Evolutionary conservation across 192 early-diverging fungal genomes (phyloP).

Genomic region (Phlyctochytrium bullatum): DNA sequence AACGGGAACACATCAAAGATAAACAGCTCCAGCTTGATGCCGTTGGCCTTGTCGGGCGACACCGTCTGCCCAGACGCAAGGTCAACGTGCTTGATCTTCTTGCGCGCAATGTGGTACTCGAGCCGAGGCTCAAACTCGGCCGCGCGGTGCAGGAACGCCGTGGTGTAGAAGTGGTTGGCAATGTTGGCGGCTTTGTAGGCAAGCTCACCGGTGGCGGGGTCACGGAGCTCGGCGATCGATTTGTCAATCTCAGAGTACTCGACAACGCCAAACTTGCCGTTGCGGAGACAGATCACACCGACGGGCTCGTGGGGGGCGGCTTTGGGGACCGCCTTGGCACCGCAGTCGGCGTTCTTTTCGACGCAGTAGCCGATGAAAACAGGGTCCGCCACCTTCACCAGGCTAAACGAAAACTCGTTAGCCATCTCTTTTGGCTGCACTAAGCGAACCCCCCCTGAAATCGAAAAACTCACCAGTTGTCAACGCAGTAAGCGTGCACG

Average conservation of each 20-base stretch:
- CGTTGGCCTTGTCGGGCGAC: slow-evolving; percentile 78
- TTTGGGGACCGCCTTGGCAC: slow-evolving; percentile 94
- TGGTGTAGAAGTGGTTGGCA: slow-evolving; percentile 97
- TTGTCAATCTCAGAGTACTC: slow-evolving; percentile 95
- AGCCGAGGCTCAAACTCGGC: slow-evolving; percentile 78
- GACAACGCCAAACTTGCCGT: slow-evolving; percentile 81
- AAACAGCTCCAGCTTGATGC: slow-evolving; percentile 98
- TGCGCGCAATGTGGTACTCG: slow-evolving; percentile 95
- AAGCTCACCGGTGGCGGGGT: slow-evolving; percentile 65
- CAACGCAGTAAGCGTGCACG: slow-evolving; percentile 94
- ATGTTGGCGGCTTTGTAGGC: slow-evolving; percentile 93
- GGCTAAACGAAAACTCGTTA: too few relatives aligned
- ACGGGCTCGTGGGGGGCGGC: slow-evolving; percentile 81
- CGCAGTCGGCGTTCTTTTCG: slow-evolving; percentile 85
- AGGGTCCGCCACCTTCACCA: slow-evolving; percentile 95
- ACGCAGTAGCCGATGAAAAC: slow-evolving; percentile 94
- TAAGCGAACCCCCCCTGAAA: too few relatives aligned
- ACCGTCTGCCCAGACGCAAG: slow-evolving; percentile 67
- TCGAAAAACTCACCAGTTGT: slow-evolving; percentile 78
- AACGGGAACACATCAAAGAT: slow-evolving; percentile 99
- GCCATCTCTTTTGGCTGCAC: too few relatives aligned
- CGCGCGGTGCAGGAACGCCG: slow-evolving; percentile 83
- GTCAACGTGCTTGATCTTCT: slow-evolving; percentile 95
- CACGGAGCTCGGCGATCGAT: slow-evolving; percentile 65
- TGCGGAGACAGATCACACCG: slow-evolving; percentile 90